Evolutionary conservation across 352 stramenopile genomes (phyloP), one percentile per base, ranked within the genome.

Genomic region (Saprolegnia diclina): DNA sequence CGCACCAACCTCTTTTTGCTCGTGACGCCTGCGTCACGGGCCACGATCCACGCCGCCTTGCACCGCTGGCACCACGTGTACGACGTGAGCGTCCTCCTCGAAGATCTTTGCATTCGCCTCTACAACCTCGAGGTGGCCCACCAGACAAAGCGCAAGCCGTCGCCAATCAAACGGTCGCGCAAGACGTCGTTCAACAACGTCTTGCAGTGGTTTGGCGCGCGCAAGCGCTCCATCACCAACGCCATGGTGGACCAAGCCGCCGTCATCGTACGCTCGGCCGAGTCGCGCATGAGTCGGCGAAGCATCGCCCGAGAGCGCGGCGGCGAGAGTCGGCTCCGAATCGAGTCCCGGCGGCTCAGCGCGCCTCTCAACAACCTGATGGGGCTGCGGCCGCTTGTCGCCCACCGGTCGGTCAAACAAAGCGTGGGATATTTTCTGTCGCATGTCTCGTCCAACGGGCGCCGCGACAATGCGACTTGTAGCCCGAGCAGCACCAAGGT

Each of bases 91-190:
- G 37, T 35, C 5, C n/a, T 42, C 5, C 37, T 69, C 1, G 53
- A 69, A 46, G 63, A 59, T 32, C 19, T 69, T 16, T 69, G 53
- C 63, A 56, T 40, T 9, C 21, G 63, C 18, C 38, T 69, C 26
- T 52, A 69, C 29, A 52, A 52, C 29, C 24, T 69, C 29, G 63
- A 69, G 35, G 26, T 69, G 5, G 13, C 11, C 11, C 13, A 16
- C 24, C 52, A 59, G 35, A 14, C 10, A 3, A 48, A 48, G 42
- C 29, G 29, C 29, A 48, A n/a, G 42, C 42, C 42, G 42, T n/a
- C 42, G 29, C 2, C 29, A 35, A 5, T 2, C 29, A 35, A 35
- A 35, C 29, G 5, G 29, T 5, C 29, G 29, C 29, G 29, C 29
- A 35, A 35, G 5, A 5, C 42, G 42, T 48, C 42, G 42, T n/a